Evolutionary conservation across 129 eudicot species (phyloP), one percentile per base, ranked within the genome.

Genomic region (Flaveria brownii): DNA sequence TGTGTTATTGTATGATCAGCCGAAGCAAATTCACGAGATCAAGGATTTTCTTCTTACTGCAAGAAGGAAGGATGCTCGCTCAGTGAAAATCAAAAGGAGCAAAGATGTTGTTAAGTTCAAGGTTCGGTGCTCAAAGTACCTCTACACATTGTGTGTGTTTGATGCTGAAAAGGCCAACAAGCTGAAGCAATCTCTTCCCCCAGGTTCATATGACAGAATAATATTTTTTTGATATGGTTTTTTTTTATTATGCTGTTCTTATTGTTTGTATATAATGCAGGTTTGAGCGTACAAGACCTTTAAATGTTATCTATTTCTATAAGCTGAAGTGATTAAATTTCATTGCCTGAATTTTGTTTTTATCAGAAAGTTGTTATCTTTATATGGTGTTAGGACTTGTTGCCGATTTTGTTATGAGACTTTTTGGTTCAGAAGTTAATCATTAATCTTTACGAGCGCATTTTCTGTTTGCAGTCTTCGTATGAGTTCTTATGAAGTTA

Each of bases 21-120:
- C 87, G 71, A 84, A 84, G 80, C 87, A 84, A 80, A 84, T 84
- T 43, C 87, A 84, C 1, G 87, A 84, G 82, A 84, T 84, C 18
- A 84, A 84, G 81, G 87, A 84, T 76, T 84, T 84, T 50, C 87
- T 84, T 66, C 78, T 84, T n/a, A 84, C 87, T 15, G 87, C 87
- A 65, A 84, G 87, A 76, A 84, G 87, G 84, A 84, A 84, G 56
- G 87, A 84, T 76, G 87, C 87, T 5, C 60, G 81, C 5, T 83
- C 86, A 39, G 86, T 83, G 86, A 83, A 83, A 81, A 83, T 83
- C 80, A 83, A 83, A 60, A 76, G 81, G 23, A 80, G 84, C 84
- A 84, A 84, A 33, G 87, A 84, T 65, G 76, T 72, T 0, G 87
- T 84, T 4, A 84, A 84, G 79, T 84, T 84, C 67, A 84, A 84